Conservation (phyloP, 2,329 filamentous ascomycete genomes). For the Exophiala dermatitidis region DNA sequence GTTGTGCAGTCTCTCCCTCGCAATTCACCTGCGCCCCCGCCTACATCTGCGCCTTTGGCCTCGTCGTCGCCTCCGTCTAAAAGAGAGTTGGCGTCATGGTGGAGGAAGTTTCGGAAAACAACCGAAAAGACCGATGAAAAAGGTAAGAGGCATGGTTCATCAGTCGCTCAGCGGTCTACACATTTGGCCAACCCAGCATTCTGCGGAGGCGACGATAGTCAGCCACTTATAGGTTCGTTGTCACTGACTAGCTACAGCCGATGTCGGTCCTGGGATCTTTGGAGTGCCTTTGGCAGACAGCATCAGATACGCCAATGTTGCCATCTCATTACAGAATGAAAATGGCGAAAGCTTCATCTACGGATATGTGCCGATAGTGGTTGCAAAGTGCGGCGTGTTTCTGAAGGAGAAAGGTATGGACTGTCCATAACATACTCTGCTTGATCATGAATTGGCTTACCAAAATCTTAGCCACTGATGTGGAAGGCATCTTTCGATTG, state of each 20-base stretch:
- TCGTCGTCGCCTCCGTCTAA: conserved; percentile 68
- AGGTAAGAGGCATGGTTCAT: conserved; percentile 41
- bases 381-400: conserved; percentile 95
- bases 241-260: conserved; percentile 18
- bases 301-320: conserved; percentile 96
- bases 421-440: background rate
- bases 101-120: conserved; percentile 84
- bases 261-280: conserved; percentile 62
- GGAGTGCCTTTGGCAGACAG: conserved; percentile 87
- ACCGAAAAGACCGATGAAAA: conserved; percentile 57
- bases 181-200: background rate
- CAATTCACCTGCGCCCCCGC: conserved; percentile 29
- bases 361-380: conserved; percentile 95
- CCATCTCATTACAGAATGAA: conserved; percentile 90
- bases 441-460: conserved; percentile 28
- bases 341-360: conserved; percentile 95
- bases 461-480: conserved; percentile 64
- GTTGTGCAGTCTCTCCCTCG: conserved; percentile 26
- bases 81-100: conserved; percentile 89
- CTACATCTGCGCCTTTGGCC: conserved; percentile 42
- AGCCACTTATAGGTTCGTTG: background rate
- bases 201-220: background rate
- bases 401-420: conserved; percentile 89
- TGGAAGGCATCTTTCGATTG: conserved; percentile 93
- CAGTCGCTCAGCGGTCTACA: background rate